These are phyloP conservation scores for Suillus clintonianus DNA, from an alignment of 768 basidiomycete species.

Conservation along the genomic window DNA sequence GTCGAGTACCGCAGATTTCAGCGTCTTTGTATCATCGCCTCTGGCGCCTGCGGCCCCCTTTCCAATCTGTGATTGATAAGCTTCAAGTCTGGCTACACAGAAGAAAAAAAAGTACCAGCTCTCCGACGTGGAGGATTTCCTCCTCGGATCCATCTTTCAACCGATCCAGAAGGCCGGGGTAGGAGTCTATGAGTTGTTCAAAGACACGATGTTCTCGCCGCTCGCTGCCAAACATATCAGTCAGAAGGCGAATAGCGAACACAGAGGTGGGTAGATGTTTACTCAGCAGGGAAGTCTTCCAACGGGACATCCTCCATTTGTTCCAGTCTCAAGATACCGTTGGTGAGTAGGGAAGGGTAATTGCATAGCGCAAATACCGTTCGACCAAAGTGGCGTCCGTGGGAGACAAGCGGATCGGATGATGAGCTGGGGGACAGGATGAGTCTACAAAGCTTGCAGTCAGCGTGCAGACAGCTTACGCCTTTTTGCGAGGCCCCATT, in stretches of 20 bases:
- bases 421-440: background rate
- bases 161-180: no score
- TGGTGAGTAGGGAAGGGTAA: slow-evolving; percentile 12
- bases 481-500: background rate
- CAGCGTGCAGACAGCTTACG: background rate
- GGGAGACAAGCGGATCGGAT: slow-evolving; percentile 13
- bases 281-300: background rate
- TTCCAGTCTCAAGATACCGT: slow-evolving; percentile 11
- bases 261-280: background rate
- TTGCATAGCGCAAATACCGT: slow-evolving; percentile 16
- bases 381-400: slow-evolving; percentile 20
- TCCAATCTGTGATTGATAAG: background rate
- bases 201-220: no score
- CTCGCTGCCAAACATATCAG: background rate
- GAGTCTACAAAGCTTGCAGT: background rate
- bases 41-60: background rate
- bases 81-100: no score
- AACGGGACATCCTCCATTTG: slow-evolving; percentile 3
- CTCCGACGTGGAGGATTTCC: no score
- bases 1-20: background rate
- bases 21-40: background rate
- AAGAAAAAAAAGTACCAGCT: no score
- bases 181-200: no score
- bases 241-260: background rate
- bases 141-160: no score